These are phyloP conservation scores for Monosporascus sp. DNA, from an alignment of 2,329 filamentous ascomycete species.

Conservation along the genomic window DNA sequence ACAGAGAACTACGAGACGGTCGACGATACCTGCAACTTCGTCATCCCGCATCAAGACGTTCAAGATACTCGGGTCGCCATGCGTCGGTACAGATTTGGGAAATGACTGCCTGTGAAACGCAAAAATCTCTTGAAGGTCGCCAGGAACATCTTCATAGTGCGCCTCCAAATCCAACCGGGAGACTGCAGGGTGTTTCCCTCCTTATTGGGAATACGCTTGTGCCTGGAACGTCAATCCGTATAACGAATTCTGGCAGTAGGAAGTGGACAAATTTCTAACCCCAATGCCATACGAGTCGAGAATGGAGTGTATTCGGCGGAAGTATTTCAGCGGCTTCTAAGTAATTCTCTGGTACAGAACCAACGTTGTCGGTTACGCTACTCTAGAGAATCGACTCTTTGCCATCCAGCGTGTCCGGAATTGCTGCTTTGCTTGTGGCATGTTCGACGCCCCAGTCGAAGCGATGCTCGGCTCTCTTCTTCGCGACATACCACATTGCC, in stretches of 20 bases:
- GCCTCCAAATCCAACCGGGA: no score
- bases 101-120: no score
- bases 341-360: no score
- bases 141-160: no score
- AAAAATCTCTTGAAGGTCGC: no score
- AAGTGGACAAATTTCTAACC: conserved; percentile 12
- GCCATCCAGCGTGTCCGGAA: conserved; percentile 30
- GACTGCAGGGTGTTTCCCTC: neutral
- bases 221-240: conserved; percentile 11
- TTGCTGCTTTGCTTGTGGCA: conserved; percentile 26
- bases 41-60: no score
- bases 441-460: conserved; percentile 33
- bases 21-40: no score
- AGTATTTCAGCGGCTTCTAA: conserved; percentile 14
- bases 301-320: conserved; percentile 13
- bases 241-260: conserved; percentile 10
- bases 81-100: no score
- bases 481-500: conserved; percentile 33
- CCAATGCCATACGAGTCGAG: conserved; percentile 10
- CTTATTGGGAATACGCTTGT: conserved; percentile 16
- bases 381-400: conserved; percentile 8
- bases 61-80: no score
- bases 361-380: no score
- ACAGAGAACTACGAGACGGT: conserved; percentile 26
- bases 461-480: conserved; percentile 34